These are phyloP conservation scores for Bacterosira constricta DNA, from an alignment of 108 stramenopile species.

Conservation along the genomic window DNA sequence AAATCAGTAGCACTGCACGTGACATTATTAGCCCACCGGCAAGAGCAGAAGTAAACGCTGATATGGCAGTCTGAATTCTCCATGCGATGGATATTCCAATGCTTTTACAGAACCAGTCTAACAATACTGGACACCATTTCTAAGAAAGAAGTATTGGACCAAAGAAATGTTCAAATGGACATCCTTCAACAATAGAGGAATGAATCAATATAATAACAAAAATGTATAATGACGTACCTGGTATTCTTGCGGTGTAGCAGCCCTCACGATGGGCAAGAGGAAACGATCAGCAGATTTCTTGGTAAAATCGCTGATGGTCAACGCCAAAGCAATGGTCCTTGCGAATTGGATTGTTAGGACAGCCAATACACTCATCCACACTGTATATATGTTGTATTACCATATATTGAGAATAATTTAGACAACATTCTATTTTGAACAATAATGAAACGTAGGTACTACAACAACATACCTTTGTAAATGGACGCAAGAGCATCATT, in stretches of 20 bases:
- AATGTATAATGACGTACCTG: slow-evolving; percentile 19
- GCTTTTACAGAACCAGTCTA: slow-evolving; percentile 69
- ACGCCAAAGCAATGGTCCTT: slow-evolving; percentile 80
- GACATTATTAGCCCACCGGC: slow-evolving; percentile 90
- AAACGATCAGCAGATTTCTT: slow-evolving; percentile 63
- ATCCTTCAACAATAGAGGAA: too few species aligned
- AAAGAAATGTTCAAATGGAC: too few species aligned
- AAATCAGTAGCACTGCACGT: slow-evolving; percentile 60
- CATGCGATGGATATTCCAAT: slow-evolving; percentile 93
- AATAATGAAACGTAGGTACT: not conserved
- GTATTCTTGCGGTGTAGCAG: slow-evolving; percentile 80
- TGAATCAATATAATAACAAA: too few species aligned
- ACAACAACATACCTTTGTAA: slow-evolving; percentile 42
- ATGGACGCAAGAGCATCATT: slow-evolving; percentile 65
- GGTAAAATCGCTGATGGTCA: slow-evolving; percentile 84
- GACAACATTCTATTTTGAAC: not conserved
- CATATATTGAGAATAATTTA: slow-evolving; percentile 9
- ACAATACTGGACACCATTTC: slow-evolving; percentile 77
- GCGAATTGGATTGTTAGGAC: slow-evolving; percentile 92
- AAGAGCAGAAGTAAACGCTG: slow-evolving; percentile 87
- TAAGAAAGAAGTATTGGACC: too few species aligned
- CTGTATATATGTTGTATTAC: slow-evolving; percentile 20
- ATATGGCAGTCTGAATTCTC: slow-evolving; percentile 86
- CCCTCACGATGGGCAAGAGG: slow-evolving; percentile 67
- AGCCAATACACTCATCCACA: slow-evolving; percentile 90